A percentile compares a stretch with the other conserved stretches of the same genome.
Conservation (phyloP, 2,329 filamentous ascomycete genomes). For the Mycogone perniciosa region DNA sequence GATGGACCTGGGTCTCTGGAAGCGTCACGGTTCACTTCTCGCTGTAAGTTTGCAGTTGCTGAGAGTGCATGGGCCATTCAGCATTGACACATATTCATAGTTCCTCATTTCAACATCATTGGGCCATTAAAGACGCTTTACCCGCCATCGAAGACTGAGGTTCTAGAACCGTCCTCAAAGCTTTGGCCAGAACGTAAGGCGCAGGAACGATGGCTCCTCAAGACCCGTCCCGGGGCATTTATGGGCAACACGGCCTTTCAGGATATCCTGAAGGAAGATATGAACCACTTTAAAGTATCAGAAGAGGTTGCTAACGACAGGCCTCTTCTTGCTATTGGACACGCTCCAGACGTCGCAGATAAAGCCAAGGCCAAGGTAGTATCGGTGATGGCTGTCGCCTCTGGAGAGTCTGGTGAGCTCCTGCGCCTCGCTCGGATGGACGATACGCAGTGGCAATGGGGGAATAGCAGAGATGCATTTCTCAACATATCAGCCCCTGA, state of each 20-base stretch:
- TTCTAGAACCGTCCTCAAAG: conserved; percentile 19
- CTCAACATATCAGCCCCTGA: conserved; percentile 43
- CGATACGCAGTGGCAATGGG: conserved; percentile 51
- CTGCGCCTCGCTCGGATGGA: conserved; percentile 49
- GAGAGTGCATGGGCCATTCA: not conserved
- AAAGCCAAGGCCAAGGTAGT: conserved; percentile 20
- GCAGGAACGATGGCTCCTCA: conserved; percentile 45
- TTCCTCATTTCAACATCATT: conserved; percentile 26
- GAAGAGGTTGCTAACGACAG: conserved; percentile 20
- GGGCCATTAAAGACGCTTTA: conserved; percentile 30
- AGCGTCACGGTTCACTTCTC: conserved; percentile 24
- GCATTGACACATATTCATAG: conserved; percentile 16
- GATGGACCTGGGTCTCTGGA: conserved; percentile 24
- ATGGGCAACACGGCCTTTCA: conserved; percentile 30
- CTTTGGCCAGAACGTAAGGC: conserved; percentile 26
- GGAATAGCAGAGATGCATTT: conserved; percentile 35
- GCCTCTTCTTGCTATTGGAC: conserved; percentile 49
- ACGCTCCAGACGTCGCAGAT: conserved; percentile 39
- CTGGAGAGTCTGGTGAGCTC: conserved; percentile 52
- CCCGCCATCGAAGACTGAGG: conserved; percentile 24
- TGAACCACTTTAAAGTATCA: conserved; percentile 23
- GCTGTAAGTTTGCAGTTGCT: conserved; percentile 11
- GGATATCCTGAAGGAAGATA: conserved; percentile 31
- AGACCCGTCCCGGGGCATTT: conserved; percentile 44
- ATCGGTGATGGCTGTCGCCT: conserved; percentile 40